Evolutionary conservation across 192 early-diverging fungal species (phyloP), one percentile per base, ranked within the genome.

Genomic region (Coemansia sp.): DNA sequence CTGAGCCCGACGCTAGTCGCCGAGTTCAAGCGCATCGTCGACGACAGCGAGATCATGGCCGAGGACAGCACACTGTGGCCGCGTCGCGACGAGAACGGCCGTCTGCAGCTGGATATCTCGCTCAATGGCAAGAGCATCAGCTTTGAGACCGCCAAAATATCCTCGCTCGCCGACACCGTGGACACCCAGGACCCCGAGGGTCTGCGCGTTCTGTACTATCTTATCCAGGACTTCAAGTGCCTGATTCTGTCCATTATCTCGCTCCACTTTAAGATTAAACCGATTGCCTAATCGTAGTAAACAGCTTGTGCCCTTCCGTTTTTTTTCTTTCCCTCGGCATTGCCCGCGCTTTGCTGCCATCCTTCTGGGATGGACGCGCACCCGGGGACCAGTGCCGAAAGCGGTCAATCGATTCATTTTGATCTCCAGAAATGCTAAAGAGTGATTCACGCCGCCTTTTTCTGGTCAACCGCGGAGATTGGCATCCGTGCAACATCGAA

Each of bases 221-320:
- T 99, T 50, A 85, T 96, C n/a, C 94, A 99, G 72, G 97, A 99
- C 74, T 82, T 99, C 30, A 97, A 97, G 64, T 94, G 92, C 54
- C 80, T 95, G 35, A 87, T 99, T 17, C 90, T 97, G 64, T 97
- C 94, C 26, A 78, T 99, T 26, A 91, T 99, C 57, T 83, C 92
- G 3, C 72, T 95, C 55, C 94, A 97, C 73, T 99, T 95, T 78
- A 99, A 99, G 84, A 75, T 75, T 35, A 75, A 75, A 23, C 72
- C 72, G 2, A 57, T 67, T 44, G 70, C 59, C 28, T 74, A 52
- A 35, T n/a, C n/a, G n/a, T n/a, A n/a, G n/a, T n/a, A n/a, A n/a
- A n/a, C n/a, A n/a, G n/a, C n/a, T n/a, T n/a, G n/a, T n/a, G n/a
- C n/a, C n/a, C n/a, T n/a, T n/a, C n/a, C n/a, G n/a, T n/a, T n/a